Evolutionary conservation across 768 basidiomycete genomes (phyloP).

Genomic region (Rossbeevera mucosa): DNA sequence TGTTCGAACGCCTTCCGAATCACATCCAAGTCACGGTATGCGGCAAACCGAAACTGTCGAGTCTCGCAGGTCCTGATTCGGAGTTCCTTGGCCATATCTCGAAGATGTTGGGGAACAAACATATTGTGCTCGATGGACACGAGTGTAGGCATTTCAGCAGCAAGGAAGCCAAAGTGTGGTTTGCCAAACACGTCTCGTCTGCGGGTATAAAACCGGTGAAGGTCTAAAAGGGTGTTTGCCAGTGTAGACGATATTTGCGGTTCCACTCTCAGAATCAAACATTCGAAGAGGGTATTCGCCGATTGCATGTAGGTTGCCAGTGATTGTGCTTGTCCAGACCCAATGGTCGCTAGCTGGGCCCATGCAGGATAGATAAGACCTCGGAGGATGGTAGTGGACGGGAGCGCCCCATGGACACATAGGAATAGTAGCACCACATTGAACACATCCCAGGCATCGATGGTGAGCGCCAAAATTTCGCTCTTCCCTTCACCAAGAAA

Average conservation of each 20-base stretch:
- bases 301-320: conserved; percentile 52
- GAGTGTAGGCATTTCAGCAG: conserved; percentile 61
- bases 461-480: conserved; percentile 54
- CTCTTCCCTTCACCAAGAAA: conserved; percentile 62
- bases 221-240: conserved; percentile 53
- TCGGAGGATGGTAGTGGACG: conserved; percentile 65
- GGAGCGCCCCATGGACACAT: conserved; percentile 61
- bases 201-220: conserved; percentile 66
- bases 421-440: conserved; percentile 60
- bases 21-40: conserved; percentile 69
- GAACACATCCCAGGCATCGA: conserved; percentile 66
- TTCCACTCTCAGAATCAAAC: conserved; percentile 54
- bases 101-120: conserved; percentile 46
- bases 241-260: conserved; percentile 35
- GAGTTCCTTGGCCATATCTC: conserved; percentile 46
- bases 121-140: conserved; percentile 66
- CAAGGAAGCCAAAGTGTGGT: conserved; percentile 60
- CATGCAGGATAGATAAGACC: conserved; percentile 80
- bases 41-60: conserved; percentile 67
- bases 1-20: conserved; percentile 67
- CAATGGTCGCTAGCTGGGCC: conserved; percentile 48
- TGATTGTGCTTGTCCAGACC: conserved; percentile 36
- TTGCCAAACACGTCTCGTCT: conserved; percentile 64
- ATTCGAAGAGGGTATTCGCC: conserved; percentile 59
- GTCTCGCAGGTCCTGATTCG: conserved; percentile 58